Conservation (phyloP, 129 eudicot species). For the Deinandra increscens region DNA sequence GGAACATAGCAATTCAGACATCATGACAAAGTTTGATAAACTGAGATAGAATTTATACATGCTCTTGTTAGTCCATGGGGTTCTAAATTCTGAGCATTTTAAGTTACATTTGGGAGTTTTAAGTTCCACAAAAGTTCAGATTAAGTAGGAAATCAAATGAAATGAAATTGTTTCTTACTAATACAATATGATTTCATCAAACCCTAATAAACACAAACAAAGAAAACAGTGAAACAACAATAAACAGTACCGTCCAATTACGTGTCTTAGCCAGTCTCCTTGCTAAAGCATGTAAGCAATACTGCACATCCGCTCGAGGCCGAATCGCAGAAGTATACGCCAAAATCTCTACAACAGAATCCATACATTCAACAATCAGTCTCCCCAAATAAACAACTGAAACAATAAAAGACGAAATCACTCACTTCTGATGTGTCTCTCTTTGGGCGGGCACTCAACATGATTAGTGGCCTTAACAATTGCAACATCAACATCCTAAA, state of each 20-base stretch:
- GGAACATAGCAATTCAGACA: not conserved
- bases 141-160: too few species aligned
- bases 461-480: conserved; percentile 94
- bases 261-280: conserved; percentile 87
- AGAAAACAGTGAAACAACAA: not conserved
- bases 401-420: not conserved
- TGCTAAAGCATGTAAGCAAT: conserved; percentile 82
- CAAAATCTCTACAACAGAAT: conserved; percentile 51
- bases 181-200: not conserved
- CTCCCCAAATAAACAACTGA: conserved; percentile 5
- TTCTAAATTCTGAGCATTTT: not conserved
- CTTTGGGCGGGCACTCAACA: conserved; percentile 91
- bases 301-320: conserved; percentile 92
- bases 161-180: too few species aligned
- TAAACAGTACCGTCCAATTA: conserved; percentile 80
- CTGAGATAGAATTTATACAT: not conserved
- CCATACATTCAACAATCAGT: conserved; percentile 8
- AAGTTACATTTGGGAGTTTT: not conserved
- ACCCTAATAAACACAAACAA: conserved; percentile 15
- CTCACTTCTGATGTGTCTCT: conserved; percentile 91
- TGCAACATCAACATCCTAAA: conserved; percentile 95
- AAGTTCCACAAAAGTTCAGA: not conserved
- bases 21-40: not conserved
- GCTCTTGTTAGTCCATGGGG: not conserved
- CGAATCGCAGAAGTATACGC: conserved; percentile 70